Evolutionary conservation across 352 stramenopile species (phyloP), one percentile per base, ranked within the genome.

Genomic region (Globisporangium emineosum): DNA sequence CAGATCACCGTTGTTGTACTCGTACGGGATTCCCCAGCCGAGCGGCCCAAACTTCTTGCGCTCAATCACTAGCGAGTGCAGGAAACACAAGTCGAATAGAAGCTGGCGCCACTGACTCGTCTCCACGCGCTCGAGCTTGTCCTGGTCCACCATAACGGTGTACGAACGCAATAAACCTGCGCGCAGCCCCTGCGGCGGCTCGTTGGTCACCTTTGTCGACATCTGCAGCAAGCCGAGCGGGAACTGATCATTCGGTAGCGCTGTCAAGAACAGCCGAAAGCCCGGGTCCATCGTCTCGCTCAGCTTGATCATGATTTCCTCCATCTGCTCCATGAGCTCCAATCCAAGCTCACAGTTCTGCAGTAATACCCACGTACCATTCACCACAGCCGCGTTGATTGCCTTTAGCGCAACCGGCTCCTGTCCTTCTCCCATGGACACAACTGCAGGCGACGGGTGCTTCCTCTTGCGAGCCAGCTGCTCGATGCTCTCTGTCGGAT

Each of bases 131-230:
- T 99, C 97, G 19, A 99, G 78, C 43, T 98, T 97, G 75, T 99
- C 97, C 78, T 99, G 97, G 77, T 99, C 97, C n/a, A 99, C 97
- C 86, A 99, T 99, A 43, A 99, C 94, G 17, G 96, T 99, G 83
- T 98, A 99, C 32, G 93, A 98, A 5, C 96, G 91, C 43, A 99
- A 69, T 32, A 99, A 69, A 27, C 96, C 97, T 3, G 97, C 97
- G 21, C 96, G 93, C 13, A 99, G 74, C 13, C 97, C 97, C 64
- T 98, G 88, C 5, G 97, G 97, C 40, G 97, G 96, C 62, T 99
- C 97, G 65, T 99, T 99, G 6, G 97, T 99, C 27, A 99, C 97
- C 71, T 99, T 99, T 33, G 96, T 99, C 47, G 91, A 98, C 97
- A 99, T 99, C 73, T 99, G 97, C 51, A 99, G 81, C 70, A 99